These are phyloP conservation scores for Talaromyces sp. DNA, from an alignment of 2,329 filamentous ascomycete genomes.

Conservation along the genomic window DNA sequence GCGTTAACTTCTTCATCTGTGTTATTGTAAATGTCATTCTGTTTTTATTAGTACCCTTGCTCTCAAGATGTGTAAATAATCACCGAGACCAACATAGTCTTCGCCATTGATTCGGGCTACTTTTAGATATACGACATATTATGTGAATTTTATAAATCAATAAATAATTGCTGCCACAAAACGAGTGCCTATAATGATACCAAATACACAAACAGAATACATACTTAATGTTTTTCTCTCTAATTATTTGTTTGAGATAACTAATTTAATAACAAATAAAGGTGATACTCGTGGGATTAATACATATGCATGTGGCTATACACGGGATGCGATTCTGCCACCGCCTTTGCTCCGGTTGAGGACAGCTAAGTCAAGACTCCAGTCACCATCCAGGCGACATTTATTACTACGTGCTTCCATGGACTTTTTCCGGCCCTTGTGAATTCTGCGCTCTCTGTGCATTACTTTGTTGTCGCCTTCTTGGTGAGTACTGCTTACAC, in stretches of 20 bases:
- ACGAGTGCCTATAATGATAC: neutral
- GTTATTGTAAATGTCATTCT: neutral
- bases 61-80: neutral
- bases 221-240: too few species aligned
- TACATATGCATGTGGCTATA: neutral
- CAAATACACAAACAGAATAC: too few species aligned
- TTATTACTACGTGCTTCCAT: neutral
- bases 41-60: neutral
- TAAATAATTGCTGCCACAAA: neutral
- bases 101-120: neutral
- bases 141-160: neutral
- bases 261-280: too few species aligned
- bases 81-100: neutral
- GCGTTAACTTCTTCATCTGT: neutral
- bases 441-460: neutral
- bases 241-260: too few species aligned
- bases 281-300: too few species aligned
- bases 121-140: neutral
- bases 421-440: neutral
- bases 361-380: conserved; percentile 20
- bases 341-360: conserved; percentile 21
- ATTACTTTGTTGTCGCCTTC: neutral
- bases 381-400: neutral
- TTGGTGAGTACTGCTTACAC: neutral
- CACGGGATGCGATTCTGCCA: conserved; percentile 15